These are phyloP conservation scores for Fusarium buxicola DNA, from an alignment of 2,329 filamentous ascomycete species.

Conservation along the genomic window DNA sequence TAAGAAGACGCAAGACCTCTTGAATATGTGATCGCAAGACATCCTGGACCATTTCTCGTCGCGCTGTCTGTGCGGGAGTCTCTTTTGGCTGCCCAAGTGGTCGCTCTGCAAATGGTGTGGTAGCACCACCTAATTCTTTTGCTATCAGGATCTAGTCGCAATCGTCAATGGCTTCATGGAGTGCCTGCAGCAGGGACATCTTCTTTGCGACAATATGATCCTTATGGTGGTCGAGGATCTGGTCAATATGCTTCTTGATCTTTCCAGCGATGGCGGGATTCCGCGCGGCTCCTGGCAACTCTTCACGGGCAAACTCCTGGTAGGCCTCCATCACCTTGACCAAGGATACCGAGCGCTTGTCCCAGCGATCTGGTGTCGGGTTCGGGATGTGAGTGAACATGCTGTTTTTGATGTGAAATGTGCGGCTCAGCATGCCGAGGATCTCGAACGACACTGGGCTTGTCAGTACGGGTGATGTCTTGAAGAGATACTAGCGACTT, in stretches of 20 bases:
- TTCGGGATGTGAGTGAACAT: conserved; percentile 68
- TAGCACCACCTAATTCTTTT: conserved; percentile 35
- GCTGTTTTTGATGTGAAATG: conserved; percentile 61
- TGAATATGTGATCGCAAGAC: conserved; percentile 64
- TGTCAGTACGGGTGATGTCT: conserved; percentile 19
- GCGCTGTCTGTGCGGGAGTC: conserved; percentile 39
- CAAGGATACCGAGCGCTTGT: conserved; percentile 61
- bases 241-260: conserved; percentile 44
- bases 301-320: conserved; percentile 43
- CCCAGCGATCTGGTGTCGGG: conserved; percentile 66
- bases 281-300: conserved; percentile 29
- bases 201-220: conserved; percentile 42
- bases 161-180: conserved; percentile 56
- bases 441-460: conserved; percentile 66
- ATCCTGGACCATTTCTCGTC: conserved; percentile 55
- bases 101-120: conserved; percentile 21
- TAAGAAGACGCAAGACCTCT: conserved; percentile 60
- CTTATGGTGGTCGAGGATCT: conserved; percentile 40
- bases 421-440: conserved; percentile 66
- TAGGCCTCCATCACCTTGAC: conserved; percentile 57
- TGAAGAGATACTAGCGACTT: conserved; percentile 25
- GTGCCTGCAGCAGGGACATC: conserved; percentile 52
- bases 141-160: conserved; percentile 59
- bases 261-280: conserved; percentile 40
- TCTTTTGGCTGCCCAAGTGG: conserved; percentile 8